phyloP scores from a whole-genome alignment of 805 yeast species.

The Monosporozyma siamensis region DNA sequence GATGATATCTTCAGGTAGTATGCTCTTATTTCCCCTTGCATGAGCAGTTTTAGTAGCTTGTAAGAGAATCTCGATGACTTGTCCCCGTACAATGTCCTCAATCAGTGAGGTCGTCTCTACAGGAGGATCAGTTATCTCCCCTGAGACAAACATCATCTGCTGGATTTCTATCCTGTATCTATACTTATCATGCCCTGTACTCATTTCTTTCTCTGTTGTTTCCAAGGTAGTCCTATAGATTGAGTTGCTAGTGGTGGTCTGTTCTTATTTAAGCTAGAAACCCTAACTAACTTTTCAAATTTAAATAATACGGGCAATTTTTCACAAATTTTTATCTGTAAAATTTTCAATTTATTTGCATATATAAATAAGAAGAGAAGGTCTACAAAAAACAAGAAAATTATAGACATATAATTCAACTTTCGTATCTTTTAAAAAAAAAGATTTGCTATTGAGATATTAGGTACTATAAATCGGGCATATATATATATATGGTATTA shows the following conservation, averaged over 20 bases:
- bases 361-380: not conserved
- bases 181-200: conserved; percentile 37
- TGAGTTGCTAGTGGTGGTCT: too few species aligned
- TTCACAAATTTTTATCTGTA: not conserved
- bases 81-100: conserved; percentile 91
- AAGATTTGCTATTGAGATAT: too few species aligned
- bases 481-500: too few species aligned
- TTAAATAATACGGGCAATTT: not conserved
- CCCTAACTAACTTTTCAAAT: conserved; percentile 1
- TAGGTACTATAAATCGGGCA: too few species aligned
- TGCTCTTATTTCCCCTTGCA: conserved; percentile 69
- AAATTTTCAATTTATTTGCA: not conserved
- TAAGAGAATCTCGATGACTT: conserved; percentile 75
- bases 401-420: too few species aligned
- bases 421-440: too few species aligned
- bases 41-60: conserved; percentile 75
- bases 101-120: conserved; percentile 83
- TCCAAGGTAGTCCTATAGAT: too few species aligned
- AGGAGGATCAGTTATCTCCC: conserved; percentile 92
- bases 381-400: too few species aligned
- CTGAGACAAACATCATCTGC: conserved; percentile 98
- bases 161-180: conserved; percentile 88
- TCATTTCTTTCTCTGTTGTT: conserved; percentile 2
- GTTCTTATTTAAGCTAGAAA: not conserved
- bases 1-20: conserved; percentile 87